These are phyloP conservation scores for Epichloe hybrida DNA, from an alignment of 2,329 filamentous ascomycete species.

Conservation along the genomic window DNA sequence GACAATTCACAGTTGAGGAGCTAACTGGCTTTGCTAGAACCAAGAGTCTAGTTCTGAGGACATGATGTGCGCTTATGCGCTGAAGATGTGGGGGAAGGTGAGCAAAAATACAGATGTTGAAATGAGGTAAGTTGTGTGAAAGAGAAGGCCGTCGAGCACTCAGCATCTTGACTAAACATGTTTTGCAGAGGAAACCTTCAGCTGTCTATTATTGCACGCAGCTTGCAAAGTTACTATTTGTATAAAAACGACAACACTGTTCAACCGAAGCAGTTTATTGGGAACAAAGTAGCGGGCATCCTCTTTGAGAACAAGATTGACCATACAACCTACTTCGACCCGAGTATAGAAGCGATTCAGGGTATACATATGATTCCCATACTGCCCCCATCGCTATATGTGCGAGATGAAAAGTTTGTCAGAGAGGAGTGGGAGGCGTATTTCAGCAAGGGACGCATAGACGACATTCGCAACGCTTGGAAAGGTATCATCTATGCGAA, in stretches of 20 bases:
- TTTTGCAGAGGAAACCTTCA: constrained; percentile 57
- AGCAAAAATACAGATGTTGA: constrained; percentile 68
- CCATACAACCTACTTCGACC: constrained; percentile 81
- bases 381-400: constrained; percentile 52
- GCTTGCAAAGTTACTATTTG: constrained; percentile 70
- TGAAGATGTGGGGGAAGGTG: constrained; percentile 88
- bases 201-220: constrained; percentile 63
- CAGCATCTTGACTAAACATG: background rate
- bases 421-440: constrained; percentile 69
- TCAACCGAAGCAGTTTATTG: constrained; percentile 64
- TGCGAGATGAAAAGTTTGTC: constrained; percentile 57
- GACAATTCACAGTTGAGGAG: background rate
- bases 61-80: constrained; percentile 68
- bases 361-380: constrained; percentile 79
- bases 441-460: constrained; percentile 55
- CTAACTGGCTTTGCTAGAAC: constrained; percentile 26
- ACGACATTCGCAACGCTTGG: constrained; percentile 63
- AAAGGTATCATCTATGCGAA: constrained; percentile 75
- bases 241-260: constrained; percentile 54
- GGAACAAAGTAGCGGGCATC: constrained; percentile 60
- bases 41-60: constrained; percentile 88
- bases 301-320: constrained; percentile 94
- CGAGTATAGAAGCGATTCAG: constrained; percentile 55
- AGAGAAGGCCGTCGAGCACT: background rate
- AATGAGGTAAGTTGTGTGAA: constrained; percentile 36